These are phyloP conservation scores for Aspergillus tamarii DNA, from an alignment of 2,329 filamentous ascomycete species.

Conservation along the genomic window DNA sequence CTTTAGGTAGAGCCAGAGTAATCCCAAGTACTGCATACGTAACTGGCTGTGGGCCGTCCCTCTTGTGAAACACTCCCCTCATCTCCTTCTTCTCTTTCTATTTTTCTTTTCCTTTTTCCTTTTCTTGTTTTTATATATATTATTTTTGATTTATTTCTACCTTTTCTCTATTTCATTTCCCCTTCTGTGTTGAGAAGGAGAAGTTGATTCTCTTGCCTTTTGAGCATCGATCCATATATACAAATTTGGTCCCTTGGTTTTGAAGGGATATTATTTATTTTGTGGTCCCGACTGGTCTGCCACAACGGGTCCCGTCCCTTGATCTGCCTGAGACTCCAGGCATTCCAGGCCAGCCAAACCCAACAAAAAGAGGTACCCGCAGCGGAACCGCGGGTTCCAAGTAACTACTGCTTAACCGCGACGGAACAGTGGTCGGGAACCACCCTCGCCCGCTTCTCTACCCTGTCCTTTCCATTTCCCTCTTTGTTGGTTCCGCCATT, in stretches of 20 bases:
- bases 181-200: background rate
- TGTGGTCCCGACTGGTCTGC: background rate
- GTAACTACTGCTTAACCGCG: background rate
- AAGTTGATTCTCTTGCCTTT: background rate
- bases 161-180: background rate
- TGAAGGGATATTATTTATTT: background rate
- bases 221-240: background rate
- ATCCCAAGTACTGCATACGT: slow-evolving; percentile 11
- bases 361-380: slow-evolving; percentile 7
- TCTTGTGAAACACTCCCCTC: slow-evolving; percentile 12
- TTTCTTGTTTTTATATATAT: background rate
- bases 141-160: background rate
- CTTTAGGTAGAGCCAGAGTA: background rate
- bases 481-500: slow-evolving; percentile 14
- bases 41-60: slow-evolving; percentile 15
- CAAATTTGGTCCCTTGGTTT: background rate
- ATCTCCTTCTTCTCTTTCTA: background rate
- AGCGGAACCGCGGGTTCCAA: slow-evolving; percentile 14
- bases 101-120: background rate
- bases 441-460: slow-evolving; percentile 12
- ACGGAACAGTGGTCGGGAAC: slow-evolving; percentile 20
- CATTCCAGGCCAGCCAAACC: background rate
- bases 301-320: background rate
- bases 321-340: slow-evolving; percentile 2
- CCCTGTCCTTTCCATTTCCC: slow-evolving; percentile 7